Evolutionary conservation across 108 stramenopile genomes (phyloP).

Genomic region (Schizochytrium sp.): DNA sequence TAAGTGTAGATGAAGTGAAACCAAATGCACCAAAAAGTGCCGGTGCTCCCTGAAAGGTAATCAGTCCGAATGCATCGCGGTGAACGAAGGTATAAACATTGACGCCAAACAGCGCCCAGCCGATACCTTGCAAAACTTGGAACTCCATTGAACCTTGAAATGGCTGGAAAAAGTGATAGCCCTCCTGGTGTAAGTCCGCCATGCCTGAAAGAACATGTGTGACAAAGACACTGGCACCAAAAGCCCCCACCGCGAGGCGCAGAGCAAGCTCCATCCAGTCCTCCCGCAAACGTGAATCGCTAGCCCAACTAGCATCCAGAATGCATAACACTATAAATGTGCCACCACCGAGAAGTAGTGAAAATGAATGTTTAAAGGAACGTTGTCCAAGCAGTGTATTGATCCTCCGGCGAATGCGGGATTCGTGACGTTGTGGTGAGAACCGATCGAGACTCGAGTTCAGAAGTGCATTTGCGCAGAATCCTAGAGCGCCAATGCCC

Average conservation of each 20-base stretch:
- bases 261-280: background rate
- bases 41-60: background rate
- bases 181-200: background rate
- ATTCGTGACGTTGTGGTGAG: background rate
- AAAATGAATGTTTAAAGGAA: background rate
- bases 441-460: slow-evolving; percentile 37
- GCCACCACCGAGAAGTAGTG: background rate
- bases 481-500: slow-evolving; percentile 27
- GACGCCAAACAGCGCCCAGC: background rate
- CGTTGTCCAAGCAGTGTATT: background rate
- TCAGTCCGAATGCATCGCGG: background rate
- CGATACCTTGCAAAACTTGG: slow-evolving; percentile 20
- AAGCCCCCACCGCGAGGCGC: background rate
- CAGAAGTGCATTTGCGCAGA: slow-evolving; percentile 38
- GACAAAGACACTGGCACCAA: background rate
- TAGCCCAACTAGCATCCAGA: background rate
- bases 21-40: slow-evolving; percentile 30
- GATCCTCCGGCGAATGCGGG: background rate
- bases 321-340: background rate
- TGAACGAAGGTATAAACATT: slow-evolving; percentile 32
- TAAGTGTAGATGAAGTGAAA: background rate
- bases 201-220: slow-evolving; percentile 7
- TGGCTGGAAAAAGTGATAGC: slow-evolving; percentile 35
- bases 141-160: slow-evolving; percentile 12
- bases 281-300: background rate